A percentile compares a stretch with the other conserved stretches of the same genome.
Conservation (phyloP, 257 asterid genomes). For the Solanum bukasovii region DNA sequence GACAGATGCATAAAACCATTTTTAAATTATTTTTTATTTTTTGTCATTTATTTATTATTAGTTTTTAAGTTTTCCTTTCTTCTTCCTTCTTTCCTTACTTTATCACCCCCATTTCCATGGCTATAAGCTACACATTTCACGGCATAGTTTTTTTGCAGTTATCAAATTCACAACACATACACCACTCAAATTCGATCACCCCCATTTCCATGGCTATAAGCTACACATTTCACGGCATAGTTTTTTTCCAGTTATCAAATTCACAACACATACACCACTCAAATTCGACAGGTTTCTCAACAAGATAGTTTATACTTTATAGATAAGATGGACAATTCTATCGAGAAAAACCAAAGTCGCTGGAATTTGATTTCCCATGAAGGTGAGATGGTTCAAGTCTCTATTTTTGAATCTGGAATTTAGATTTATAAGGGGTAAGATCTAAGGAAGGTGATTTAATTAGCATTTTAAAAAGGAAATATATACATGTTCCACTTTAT, state of each 20-base stretch:
- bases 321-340: too few species aligned
- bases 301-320: not conserved
- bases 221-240: not conserved
- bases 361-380: not conserved
- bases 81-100: not conserved
- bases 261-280: not conserved
- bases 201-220: not conserved
- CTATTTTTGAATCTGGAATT: not conserved
- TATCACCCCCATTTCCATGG: not conserved
- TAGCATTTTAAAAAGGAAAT: not conserved
- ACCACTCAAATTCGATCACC: not conserved
- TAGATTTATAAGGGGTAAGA: not conserved
- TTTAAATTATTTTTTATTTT: too few species aligned
- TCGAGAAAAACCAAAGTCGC: not conserved
- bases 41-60: not conserved
- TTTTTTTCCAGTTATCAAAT: not conserved
- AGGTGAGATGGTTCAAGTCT: not conserved
- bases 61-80: not conserved
- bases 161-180: not conserved
- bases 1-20: not conserved
- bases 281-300: not conserved
- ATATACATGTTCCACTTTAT: not conserved
- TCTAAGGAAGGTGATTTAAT: not conserved
- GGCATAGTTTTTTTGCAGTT: not conserved
- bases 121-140: not conserved